Percentiles rank a stretch among this genome's conserved stretches.
These are phyloP conservation scores for Clarkia xantiana DNA, from an alignment of 345 rosid genomes.

Conservation along the genomic window DNA sequence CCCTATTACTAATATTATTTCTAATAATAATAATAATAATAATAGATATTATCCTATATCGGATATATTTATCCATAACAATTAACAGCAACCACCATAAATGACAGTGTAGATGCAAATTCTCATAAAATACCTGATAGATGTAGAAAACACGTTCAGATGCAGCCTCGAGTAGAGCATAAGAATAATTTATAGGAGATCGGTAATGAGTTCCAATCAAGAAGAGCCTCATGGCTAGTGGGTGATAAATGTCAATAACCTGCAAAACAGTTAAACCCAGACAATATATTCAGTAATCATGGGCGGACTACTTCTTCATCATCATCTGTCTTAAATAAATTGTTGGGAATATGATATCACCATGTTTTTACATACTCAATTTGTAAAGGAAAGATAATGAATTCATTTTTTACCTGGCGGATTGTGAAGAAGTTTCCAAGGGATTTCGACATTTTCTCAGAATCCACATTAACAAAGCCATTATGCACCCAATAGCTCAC, in stretches of 20 bases:
- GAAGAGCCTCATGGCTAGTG: conserved; percentile 74
- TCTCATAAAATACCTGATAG: conserved; percentile 47
- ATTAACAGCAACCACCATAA: background rate
- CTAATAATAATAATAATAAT: too few relatives aligned
- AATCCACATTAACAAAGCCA: conserved; percentile 88
- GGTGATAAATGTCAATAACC: conserved; percentile 81
- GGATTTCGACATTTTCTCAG: conserved; percentile 98
- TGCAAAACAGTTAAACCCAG: conserved; percentile 11
- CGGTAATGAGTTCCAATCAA: conserved; percentile 85
- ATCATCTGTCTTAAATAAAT: background rate
- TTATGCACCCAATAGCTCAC: conserved; percentile 89
- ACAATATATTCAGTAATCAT: background rate
- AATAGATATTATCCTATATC: too few relatives aligned
- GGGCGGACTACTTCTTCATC: background rate
- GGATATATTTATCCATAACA: too few relatives aligned
- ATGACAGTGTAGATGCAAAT: too few relatives aligned
- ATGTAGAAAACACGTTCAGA: conserved; percentile 89
- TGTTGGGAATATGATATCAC: background rate
- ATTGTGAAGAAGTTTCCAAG: conserved; percentile 95
- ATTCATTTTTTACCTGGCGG: conserved; percentile 51
- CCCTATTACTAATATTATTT: too few relatives aligned
- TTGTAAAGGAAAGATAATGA: background rate
- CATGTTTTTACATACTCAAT: background rate
- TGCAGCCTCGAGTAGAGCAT: conserved; percentile 74
- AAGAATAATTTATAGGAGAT: conserved; percentile 86